Evolutionary conservation across 2,329 filamentous ascomycete species (phyloP).

Genomic region (Ophiocordyceps camponoti-leonardi): DNA sequence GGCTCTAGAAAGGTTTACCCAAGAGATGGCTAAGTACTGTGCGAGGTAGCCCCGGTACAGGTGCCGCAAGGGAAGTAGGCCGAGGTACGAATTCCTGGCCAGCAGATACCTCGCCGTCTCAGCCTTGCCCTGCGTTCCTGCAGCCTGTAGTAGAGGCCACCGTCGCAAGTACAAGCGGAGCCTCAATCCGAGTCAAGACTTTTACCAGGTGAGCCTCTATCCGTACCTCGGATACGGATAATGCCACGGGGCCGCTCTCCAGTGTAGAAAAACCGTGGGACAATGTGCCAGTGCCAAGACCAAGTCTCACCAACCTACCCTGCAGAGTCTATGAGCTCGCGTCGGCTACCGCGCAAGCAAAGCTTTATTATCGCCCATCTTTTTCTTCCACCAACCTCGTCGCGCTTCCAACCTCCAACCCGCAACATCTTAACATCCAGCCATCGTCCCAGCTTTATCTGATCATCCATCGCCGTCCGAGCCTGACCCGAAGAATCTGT

Average conservation of each 20-base stretch:
- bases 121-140: background rate
- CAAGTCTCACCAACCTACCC: too few species aligned
- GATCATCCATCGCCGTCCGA: background rate
- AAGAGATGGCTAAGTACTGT: background rate
- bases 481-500: background rate
- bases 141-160: conserved; percentile 12
- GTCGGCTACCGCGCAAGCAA: background rate
- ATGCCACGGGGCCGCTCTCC: too few species aligned
- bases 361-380: too few species aligned
- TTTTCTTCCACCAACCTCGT: background rate
- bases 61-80: background rate
- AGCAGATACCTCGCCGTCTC: background rate
- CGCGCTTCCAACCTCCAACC: background rate
- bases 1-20: background rate
- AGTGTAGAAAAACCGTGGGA: too few species aligned
- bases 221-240: too few species aligned
- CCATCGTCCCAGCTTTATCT: background rate
- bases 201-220: too few species aligned
- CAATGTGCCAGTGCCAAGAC: too few species aligned
- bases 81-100: background rate
- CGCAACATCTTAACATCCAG: too few species aligned
- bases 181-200: too few species aligned
- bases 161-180: conserved; percentile 17
- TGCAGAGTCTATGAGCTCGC: background rate
- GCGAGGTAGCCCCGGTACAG: background rate